Evolutionary conservation across 2,329 filamentous ascomycete genomes (phyloP).

Genomic region (Colletotrichum orbiculare): DNA sequence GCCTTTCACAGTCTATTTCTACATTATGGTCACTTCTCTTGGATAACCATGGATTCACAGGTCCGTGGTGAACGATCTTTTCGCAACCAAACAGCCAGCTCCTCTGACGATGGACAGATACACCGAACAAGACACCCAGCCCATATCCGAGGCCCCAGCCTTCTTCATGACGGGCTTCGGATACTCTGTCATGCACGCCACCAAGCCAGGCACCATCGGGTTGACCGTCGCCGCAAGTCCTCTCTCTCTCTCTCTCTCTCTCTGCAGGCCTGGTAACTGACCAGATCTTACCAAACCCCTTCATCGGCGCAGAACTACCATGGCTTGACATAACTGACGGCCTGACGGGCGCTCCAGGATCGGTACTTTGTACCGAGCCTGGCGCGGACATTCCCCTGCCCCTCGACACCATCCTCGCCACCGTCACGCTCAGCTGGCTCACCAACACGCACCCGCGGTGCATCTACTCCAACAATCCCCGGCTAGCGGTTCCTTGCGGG

Average conservation of each 20-base stretch:
- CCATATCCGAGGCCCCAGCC: neutral
- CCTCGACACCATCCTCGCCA: slow-evolving; percentile 58
- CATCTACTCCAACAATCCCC: slow-evolving; percentile 58
- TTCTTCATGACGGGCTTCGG: neutral
- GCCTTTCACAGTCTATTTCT: slow-evolving; percentile 1
- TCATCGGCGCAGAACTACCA: too few relatives aligned
- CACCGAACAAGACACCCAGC: neutral
- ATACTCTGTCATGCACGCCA: neutral
- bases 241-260: neutral
- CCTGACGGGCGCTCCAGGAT: slow-evolving; percentile 46
- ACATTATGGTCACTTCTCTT: accelerated
- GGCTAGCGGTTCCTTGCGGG: neutral
- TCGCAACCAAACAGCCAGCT: neutral
- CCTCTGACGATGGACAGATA: neutral
- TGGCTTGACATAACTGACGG: too few relatives aligned
- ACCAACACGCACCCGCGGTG: slow-evolving; percentile 58
- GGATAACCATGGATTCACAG: neutral
- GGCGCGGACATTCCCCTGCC: slow-evolving; percentile 51
- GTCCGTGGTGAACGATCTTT: neutral
- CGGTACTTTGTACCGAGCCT: slow-evolving; percentile 66
- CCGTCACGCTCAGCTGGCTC: slow-evolving; percentile 65
- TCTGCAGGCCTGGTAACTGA: neutral
- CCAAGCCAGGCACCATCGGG: neutral
- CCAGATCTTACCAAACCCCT: too few relatives aligned
- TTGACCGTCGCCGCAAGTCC: neutral